Base-by-base conservation (phyloP, 306 rosid species). In the Castanopsis chinensis region DNA sequence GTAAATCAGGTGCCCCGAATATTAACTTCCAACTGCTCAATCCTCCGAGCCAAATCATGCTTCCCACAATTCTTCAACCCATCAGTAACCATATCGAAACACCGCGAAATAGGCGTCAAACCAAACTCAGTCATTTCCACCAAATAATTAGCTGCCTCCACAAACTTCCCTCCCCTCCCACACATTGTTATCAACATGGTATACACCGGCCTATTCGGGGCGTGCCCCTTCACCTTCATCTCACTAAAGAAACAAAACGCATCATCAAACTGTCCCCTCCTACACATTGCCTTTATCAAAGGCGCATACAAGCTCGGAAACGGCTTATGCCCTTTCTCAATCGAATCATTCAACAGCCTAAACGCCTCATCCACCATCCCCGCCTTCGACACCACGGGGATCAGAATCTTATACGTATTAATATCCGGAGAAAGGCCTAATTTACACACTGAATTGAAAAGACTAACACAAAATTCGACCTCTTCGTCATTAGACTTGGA, bases 31-130 rank as follows among this genome's bases (percentile, higher is more conserved):
- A 94, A 77, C 58, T 87, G 90, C 71, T 92, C 95, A n/a, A 94
- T 88, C 85, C 91, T 89, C 79, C 74, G 78, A 32, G 92, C 99
- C 80, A 94, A 64, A 80, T 92, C 97, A 85, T 94, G 97, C 56
- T 94, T 94, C 51, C 99, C 99, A 82, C 85, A 82, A 69, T 85
- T 89, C 95, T 92, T 94, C 91, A 94, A 83, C 1, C 99, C 97
- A 84, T 92, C 97, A 8, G 95, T 83, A 64, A 94, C 97, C 91
- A 89, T 86, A 76, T 94, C 97, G 73, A 92, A 92, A 71, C 97
- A 92, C 53, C 97, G 82, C 0, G 97, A 82, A 53, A 92, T 91
- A 0, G 97, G 97, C 1, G 87, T 86, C 89, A 91, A 86, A 37
- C 97, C 99, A 23, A 85, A 53, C 79, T 91, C 97, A 5, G 96